Base-by-base conservation (phyloP, 2,329 filamentous ascomycete species). In the Xylaria sp. region DNA sequence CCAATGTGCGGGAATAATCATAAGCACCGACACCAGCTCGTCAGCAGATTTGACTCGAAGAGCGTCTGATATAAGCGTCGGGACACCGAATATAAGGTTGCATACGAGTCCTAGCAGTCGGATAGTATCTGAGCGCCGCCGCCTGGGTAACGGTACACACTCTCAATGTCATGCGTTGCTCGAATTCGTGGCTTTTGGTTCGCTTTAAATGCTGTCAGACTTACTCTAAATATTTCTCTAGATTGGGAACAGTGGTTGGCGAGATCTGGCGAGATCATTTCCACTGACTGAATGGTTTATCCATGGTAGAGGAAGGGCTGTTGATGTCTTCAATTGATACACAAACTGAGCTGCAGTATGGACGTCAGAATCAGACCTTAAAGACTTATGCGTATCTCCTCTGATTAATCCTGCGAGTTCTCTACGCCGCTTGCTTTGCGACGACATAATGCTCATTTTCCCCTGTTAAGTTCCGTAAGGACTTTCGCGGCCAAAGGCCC, bases 91-190 rank as follows among this genome's bases (percentile, higher is more conserved):
- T 54, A n/a, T 10, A 37, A 34, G 34, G 9, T 37, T 10, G 28
- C 10, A 1, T 28, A 34, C 28, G 28, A 7, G 28, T 20, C 34
- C 15, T 54, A 54, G 4, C 8, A 34, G 50, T 31, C 50, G 9
- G 50, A n/a, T 48, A 59, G 18, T 48, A 28, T 20, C 23, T 58
- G 55, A 58, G 13, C 39, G 39, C 39, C 44, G 20, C 23, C 20
- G 8, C 44, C 9, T 50, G 20, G 10, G 7, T 28, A 28, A 9
- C 13, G 25, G 7, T 10, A 28, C 25, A 20, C 50, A 52, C 23
- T 25, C 25, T 23, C 13, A 52, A n/a, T 13, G 34, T 37, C 28
- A 34, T 34, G 34, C 28, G 28, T 2, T 8, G 10, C 18, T n/a
- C n/a, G 8, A n/a, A 34, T 34, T 37, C 10, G 50, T 52, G 15